Percentiles rank a stretch among this genome's conserved stretches.
These are phyloP conservation scores for Paxillus involutus DNA, from an alignment of 768 basidiomycete species.

Conservation along the genomic window DNA sequence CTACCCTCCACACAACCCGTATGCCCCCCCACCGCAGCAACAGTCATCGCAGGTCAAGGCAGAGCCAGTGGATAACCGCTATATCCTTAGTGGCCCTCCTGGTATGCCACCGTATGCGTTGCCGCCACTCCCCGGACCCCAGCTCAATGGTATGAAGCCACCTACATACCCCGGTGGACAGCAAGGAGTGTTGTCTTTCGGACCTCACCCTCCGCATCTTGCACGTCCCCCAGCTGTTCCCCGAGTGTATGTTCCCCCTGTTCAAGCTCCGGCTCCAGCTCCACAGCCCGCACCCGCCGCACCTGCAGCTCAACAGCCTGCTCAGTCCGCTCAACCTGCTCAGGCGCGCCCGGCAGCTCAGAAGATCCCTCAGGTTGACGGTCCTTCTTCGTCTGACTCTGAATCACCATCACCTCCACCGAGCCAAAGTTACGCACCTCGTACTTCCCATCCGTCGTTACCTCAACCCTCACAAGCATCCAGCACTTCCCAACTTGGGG, in stretches of 20 bases:
- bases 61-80: slow-evolving; percentile 71
- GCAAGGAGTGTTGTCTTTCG: slow-evolving; percentile 57
- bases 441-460: slow-evolving; percentile 70
- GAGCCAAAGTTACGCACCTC: slow-evolving; percentile 59
- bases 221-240: slow-evolving; percentile 17
- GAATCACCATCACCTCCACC: slow-evolving; percentile 73
- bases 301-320: slow-evolving; percentile 16
- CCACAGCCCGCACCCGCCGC: slow-evolving; percentile 18
- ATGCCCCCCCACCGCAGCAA: slow-evolving; percentile 35
- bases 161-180: slow-evolving; percentile 57
- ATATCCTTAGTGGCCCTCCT: slow-evolving; percentile 50
- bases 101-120: slow-evolving; percentile 50
- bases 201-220: slow-evolving; percentile 34
- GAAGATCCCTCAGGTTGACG: slow-evolving; percentile 78
- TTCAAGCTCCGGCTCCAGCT: slow-evolving; percentile 19
- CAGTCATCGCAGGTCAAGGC: slow-evolving; percentile 60
- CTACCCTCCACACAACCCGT: slow-evolving; percentile 54
- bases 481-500: slow-evolving; percentile 40
- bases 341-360: slow-evolving; percentile 23
- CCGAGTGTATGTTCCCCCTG: slow-evolving; percentile 23
- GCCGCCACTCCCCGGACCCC: slow-evolving; percentile 65
- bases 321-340: slow-evolving; percentile 10
- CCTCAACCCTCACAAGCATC: slow-evolving; percentile 56
- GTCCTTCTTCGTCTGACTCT: slow-evolving; percentile 67
- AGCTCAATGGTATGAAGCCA: slow-evolving; percentile 53